phyloP scores from a whole-genome alignment of 495 filamentous ascomycete genomes.

The Podospora conica region DNA sequence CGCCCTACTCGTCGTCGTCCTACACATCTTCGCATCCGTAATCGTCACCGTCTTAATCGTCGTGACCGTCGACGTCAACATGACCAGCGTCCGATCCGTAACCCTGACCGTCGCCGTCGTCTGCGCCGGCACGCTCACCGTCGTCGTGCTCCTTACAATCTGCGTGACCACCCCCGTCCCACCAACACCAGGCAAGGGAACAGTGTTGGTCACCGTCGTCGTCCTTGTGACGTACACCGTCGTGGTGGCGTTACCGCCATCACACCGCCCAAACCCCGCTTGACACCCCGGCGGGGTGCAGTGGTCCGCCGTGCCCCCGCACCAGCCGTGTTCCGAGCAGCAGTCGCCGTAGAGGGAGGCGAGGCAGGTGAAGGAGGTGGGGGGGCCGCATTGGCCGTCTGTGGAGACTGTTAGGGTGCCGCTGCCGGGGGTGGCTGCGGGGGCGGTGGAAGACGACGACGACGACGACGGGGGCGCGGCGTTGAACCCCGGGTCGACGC shows the following conservation, averaged over 20 bases:
- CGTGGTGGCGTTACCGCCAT: constrained; percentile 17
- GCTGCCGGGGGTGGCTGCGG: constrained; percentile 15
- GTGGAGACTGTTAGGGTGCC: constrained; percentile 31
- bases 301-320: constrained; percentile 44
- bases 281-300: constrained; percentile 46
- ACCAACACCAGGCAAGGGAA: background rate
- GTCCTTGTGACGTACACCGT: background rate
- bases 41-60: constrained; percentile 17
- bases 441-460: constrained; percentile 6
- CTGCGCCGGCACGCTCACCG: background rate
- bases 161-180: background rate
- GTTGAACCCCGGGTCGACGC: constrained; percentile 10
- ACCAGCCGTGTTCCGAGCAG: constrained; percentile 40
- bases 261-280: constrained; percentile 44
- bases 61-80: constrained; percentile 15
- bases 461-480: background rate
- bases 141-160: constrained; percentile 6
- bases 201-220: background rate
- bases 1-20: background rate
- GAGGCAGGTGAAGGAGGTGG: constrained; percentile 45
- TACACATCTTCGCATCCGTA: constrained; percentile 12
- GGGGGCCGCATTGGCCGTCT: constrained; percentile 49
- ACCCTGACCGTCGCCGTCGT: constrained; percentile 6
- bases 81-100: constrained; percentile 10
- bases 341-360: constrained; percentile 39